Evolutionary conservation across 2,329 filamentous ascomycete genomes (phyloP).

Genomic region (Aureobasidium pullulans): DNA sequence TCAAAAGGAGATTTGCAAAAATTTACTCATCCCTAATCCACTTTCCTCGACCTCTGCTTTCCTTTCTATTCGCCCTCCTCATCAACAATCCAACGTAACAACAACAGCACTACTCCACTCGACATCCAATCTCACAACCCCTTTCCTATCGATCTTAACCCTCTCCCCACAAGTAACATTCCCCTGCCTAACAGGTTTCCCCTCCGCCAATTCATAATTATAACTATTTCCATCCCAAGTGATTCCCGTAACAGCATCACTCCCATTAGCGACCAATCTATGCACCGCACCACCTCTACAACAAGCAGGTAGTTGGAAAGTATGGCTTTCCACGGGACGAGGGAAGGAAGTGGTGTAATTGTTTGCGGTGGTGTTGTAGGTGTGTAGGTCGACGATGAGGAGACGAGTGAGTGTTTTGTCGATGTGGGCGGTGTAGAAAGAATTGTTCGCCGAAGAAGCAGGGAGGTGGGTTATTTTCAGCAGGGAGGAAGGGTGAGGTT

Average conservation of each 20-base stretch:
- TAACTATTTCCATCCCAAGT: slow-evolving; percentile 57
- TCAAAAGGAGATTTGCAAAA: too few relatives aligned
- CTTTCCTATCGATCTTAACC: slow-evolving; percentile 18
- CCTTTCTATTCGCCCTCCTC: too few relatives aligned
- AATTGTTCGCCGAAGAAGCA: slow-evolving; percentile 23
- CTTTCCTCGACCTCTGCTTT: too few relatives aligned
- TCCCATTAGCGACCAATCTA: slow-evolving; percentile 53
- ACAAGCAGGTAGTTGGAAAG: slow-evolving; percentile 32
- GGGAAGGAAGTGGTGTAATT: slow-evolving; percentile 38
- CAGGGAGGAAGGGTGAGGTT: slow-evolving; percentile 21
- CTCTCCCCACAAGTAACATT: slow-evolving; percentile 51
- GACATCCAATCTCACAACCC: slow-evolving; percentile 3
- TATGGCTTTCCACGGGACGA: slow-evolving; percentile 35
- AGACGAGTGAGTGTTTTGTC: slow-evolving; percentile 39
- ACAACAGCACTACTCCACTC: slow-evolving; percentile 15
- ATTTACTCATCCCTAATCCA: too few relatives aligned
- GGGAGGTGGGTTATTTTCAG: slow-evolving; percentile 43
- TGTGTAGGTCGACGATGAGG: slow-evolving; percentile 50
- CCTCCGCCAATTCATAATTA: slow-evolving; percentile 51
- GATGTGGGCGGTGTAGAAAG: slow-evolving; percentile 46
- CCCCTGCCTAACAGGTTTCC: slow-evolving; percentile 44
- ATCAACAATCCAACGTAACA: neutral
- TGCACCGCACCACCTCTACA: slow-evolving; percentile 31
- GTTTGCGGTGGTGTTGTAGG: slow-evolving; percentile 43
- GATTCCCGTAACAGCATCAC: slow-evolving; percentile 55